These are phyloP conservation scores for Capronia coronata DNA, from an alignment of 2,329 filamentous ascomycete species.

Conservation along the genomic window DNA sequence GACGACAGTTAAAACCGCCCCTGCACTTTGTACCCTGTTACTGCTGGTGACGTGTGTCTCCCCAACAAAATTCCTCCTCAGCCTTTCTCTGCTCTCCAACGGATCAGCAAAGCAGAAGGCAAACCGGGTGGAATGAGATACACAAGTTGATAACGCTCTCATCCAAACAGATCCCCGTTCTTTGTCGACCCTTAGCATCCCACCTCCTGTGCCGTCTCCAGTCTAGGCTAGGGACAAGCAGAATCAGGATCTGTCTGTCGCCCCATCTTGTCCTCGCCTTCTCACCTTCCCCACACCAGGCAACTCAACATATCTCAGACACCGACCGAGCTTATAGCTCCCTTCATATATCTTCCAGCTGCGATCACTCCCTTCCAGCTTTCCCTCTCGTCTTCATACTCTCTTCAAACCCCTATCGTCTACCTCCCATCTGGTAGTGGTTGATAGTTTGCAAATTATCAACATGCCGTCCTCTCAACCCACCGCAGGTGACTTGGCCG, in stretches of 20 bases:
- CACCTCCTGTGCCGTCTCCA: not conserved
- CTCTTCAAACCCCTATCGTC: conserved; percentile 1
- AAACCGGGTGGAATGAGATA: not conserved
- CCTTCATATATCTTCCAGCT: conserved; percentile 9
- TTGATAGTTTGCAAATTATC: conserved; percentile 10
- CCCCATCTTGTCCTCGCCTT: conserved; percentile 1
- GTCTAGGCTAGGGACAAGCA: not conserved
- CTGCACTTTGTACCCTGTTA: not conserved
- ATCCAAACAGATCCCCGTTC: not conserved
- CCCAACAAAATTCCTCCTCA: conserved; percentile 19
- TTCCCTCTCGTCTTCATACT: conserved; percentile 6
- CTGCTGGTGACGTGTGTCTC: conserved; percentile 16
- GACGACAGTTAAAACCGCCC: not conserved
- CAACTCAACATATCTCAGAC: conserved; percentile 21
- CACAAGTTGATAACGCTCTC: not conserved
- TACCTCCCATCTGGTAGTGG: conserved; percentile 2
- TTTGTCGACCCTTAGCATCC: not conserved
- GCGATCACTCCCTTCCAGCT: not conserved
- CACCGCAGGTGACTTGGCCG: conserved; percentile 42
- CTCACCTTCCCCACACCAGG: conserved; percentile 14
- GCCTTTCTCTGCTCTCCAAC: conserved; percentile 4
- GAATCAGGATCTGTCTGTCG: not conserved
- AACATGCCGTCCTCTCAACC: conserved; percentile 50
- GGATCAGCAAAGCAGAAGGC: not conserved
- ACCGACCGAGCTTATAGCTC: conserved; percentile 5